These are phyloP conservation scores for Geosmithia putterillii DNA, from an alignment of 2,329 filamentous ascomycete species.

Conservation along the genomic window DNA sequence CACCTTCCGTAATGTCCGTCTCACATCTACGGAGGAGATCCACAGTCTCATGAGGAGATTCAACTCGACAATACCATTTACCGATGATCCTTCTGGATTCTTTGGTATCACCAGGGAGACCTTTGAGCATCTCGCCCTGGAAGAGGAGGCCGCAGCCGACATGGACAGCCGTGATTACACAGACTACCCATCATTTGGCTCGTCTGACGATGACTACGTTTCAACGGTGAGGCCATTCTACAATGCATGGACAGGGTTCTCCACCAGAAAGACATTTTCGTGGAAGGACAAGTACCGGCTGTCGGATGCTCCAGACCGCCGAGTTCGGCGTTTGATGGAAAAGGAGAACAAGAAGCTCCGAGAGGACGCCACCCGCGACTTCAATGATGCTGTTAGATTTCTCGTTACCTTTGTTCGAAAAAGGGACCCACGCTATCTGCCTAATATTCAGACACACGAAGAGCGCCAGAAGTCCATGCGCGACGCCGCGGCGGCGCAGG, in stretches of 20 bases:
- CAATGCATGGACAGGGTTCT: constrained; percentile 64
- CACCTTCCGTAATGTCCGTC: constrained; percentile 53
- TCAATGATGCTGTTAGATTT: constrained; percentile 83
- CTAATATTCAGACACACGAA: constrained; percentile 64
- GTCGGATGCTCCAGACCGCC: constrained; percentile 77
- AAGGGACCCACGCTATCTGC: constrained; percentile 73
- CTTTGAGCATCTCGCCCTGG: constrained; percentile 68
- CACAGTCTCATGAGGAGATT: constrained; percentile 69
- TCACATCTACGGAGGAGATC: constrained; percentile 75
- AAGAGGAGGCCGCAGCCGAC: constrained; percentile 65
- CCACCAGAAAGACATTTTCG: constrained; percentile 72
- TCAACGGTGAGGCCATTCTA: constrained; percentile 72
- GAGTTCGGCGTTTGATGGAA: constrained; percentile 75
- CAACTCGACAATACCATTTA: constrained; percentile 64
- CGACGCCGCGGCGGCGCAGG: constrained; percentile 71
- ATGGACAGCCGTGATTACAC: constrained; percentile 48
- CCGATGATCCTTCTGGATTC: constrained; percentile 71
- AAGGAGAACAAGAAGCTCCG: constrained; percentile 83
- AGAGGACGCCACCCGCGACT: constrained; percentile 73
- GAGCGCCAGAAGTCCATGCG: constrained; percentile 70
- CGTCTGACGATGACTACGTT: constrained; percentile 64
- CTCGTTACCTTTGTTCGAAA: constrained; percentile 84
- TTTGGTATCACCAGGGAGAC: constrained; percentile 66
- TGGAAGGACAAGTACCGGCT: constrained; percentile 83
- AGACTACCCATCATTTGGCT: constrained; percentile 75